Evolutionary conservation across 176 grass and related monocot genomes (phyloP).

Genomic region (Tillandsia leiboldiana): DNA sequence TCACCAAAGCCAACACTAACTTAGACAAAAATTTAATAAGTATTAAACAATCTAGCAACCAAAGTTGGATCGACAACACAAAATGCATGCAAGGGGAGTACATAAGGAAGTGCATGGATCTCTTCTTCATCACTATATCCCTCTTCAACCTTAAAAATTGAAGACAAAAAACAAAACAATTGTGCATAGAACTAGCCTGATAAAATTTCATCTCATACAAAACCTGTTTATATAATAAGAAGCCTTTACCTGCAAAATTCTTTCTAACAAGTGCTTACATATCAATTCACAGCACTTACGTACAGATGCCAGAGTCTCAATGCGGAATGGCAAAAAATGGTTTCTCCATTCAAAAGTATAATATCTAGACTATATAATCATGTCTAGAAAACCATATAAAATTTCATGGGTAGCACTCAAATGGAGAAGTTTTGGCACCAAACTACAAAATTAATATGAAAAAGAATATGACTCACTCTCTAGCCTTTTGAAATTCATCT

Average conservation of each 20-base stretch:
- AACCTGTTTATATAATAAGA: background rate
- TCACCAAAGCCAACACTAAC: no score
- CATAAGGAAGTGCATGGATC: constrained; percentile 68
- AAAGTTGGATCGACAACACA: constrained; percentile 92
- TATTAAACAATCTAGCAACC: background rate
- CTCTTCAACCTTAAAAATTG: constrained; percentile 76
- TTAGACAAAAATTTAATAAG: no score
- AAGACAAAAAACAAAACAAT: background rate
- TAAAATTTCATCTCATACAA: background rate
- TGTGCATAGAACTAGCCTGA: no score
- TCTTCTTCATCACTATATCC: constrained; percentile 62
- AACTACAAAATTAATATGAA: constrained; percentile 9
- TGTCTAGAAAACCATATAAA: background rate
- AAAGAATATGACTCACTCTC: constrained; percentile 67
- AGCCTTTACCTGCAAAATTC: constrained; percentile 84
- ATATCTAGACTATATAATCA: background rate
- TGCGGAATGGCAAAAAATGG: background rate
- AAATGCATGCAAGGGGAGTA: constrained; percentile 94
- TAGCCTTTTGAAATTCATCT: constrained; percentile 94
- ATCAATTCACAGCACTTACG: constrained; percentile 82
- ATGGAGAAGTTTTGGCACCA: background rate
- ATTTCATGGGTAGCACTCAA: background rate
- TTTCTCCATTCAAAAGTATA: background rate
- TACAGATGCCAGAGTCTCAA: constrained; percentile 31
- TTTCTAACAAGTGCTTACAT: constrained; percentile 84